Evolutionary conservation across 1,284 basidiomycete genomes (phyloP).

Genomic region (Anthracocystis setariae): DNA sequence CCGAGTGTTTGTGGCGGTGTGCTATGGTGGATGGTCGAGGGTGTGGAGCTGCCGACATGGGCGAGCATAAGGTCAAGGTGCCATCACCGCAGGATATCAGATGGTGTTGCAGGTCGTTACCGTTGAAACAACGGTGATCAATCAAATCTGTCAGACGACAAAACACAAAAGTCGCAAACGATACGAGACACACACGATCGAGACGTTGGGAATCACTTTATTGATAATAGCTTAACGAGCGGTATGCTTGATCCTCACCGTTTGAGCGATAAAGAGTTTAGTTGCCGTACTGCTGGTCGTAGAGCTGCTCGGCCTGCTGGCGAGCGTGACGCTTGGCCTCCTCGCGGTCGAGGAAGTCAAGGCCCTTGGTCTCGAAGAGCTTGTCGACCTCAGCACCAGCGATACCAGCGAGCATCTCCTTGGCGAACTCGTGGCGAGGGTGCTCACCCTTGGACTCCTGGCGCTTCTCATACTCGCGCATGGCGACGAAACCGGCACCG

Average conservation of each 20-base stretch:
- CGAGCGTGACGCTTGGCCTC: constrained; percentile 70
- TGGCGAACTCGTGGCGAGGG: constrained; percentile 68
- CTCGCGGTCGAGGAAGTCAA: constrained; percentile 66
- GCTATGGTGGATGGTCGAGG: no score
- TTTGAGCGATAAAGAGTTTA: constrained; percentile 1
- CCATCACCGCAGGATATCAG: no score
- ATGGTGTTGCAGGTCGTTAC: no score
- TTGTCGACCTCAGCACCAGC: constrained; percentile 61
- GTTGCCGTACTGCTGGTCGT: constrained; percentile 53
- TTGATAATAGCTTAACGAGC: no score
- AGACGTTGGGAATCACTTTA: no score
- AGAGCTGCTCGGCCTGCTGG: constrained; percentile 50
- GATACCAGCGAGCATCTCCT: constrained; percentile 69
- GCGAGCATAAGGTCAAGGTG: no score
- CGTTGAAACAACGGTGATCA: no score
- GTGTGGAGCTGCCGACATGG: no score
- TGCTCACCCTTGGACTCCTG: constrained; percentile 70
- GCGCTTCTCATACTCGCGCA: constrained; percentile 74
- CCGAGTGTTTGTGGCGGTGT: no score
- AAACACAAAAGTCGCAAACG: no score
- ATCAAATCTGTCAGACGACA: no score
- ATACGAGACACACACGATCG: no score
- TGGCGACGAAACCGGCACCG: constrained; percentile 69
- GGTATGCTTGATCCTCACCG: background rate
- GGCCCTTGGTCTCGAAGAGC: constrained; percentile 61